These are phyloP conservation scores for Cryptococcus deneoformans DNA, from an alignment of 1,284 basidiomycete genomes.

Conservation along the genomic window DNA sequence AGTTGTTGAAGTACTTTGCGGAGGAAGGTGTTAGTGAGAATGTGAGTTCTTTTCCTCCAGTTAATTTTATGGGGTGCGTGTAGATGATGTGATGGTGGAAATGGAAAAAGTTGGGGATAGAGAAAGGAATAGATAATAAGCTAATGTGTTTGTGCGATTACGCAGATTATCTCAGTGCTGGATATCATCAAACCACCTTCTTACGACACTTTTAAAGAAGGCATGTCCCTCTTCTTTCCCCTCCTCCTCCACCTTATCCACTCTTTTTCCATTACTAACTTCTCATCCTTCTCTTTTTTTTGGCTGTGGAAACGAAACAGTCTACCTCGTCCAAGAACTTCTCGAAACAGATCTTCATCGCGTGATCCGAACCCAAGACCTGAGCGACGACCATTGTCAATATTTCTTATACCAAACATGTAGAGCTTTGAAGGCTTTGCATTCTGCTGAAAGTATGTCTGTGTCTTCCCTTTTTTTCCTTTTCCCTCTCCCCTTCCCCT, in stretches of 20 bases:
- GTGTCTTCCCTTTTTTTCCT: background rate
- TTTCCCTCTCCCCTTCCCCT: background rate
- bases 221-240: constrained; percentile 58
- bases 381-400: constrained; percentile 87
- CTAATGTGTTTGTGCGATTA: background rate
- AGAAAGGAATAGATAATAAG: background rate
- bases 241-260: too few relatives aligned
- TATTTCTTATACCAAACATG: constrained; percentile 58
- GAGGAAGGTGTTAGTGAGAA: constrained; percentile 91
- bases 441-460: constrained; percentile 66
- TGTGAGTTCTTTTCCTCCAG: constrained; percentile 51
- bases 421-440: constrained; percentile 88
- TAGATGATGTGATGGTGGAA: background rate
- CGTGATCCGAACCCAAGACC: constrained; percentile 71
- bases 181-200: constrained; percentile 91
- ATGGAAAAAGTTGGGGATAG: background rate
- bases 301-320: constrained; percentile 10
- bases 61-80: background rate
- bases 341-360: constrained; percentile 76
- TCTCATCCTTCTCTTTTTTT: background rate
- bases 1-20: constrained; percentile 83
- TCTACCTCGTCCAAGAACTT: constrained; percentile 67
- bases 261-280: constrained; percentile 1
- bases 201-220: constrained; percentile 90
- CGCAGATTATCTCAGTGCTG: constrained; percentile 89